These are phyloP conservation scores for Apiotrichum sp. DNA, from an alignment of 1,284 basidiomycete genomes.

Conservation along the genomic window DNA sequence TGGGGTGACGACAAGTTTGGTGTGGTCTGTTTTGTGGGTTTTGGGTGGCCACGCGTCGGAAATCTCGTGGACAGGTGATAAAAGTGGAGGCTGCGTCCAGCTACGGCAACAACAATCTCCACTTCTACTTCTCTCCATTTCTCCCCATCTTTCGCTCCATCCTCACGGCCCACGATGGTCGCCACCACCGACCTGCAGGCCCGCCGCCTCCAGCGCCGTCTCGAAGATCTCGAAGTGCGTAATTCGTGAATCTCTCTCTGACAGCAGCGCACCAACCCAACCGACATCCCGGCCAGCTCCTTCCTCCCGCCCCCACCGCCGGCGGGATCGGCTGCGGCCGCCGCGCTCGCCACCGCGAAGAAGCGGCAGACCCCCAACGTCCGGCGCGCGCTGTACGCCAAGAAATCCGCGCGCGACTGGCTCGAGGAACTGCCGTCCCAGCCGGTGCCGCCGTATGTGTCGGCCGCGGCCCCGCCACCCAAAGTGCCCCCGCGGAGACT, in stretches of 20 bases:
- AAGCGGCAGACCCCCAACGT: slow-evolving; percentile 45
- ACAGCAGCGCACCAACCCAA: slow-evolving; percentile 41
- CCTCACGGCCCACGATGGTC: slow-evolving; percentile 1
- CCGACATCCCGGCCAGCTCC: slow-evolving; percentile 39
- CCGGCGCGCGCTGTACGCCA: slow-evolving; percentile 35
- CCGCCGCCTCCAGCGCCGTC: slow-evolving; percentile 29
- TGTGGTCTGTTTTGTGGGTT: not conserved
- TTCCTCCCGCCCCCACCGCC: slow-evolving; percentile 26
- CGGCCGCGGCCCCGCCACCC: slow-evolving; percentile 27
- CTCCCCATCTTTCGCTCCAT: not conserved
- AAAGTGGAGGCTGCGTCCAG: too few species aligned
- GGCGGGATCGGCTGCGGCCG: slow-evolving; percentile 1
- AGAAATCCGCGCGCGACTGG: slow-evolving; percentile 44
- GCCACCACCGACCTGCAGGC: slow-evolving; percentile 33
- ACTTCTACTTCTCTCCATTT: not conserved
- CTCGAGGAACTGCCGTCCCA: slow-evolving; percentile 37
- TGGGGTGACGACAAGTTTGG: not conserved
- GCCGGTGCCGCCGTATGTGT: slow-evolving; percentile 34
- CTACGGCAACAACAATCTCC: too few species aligned
- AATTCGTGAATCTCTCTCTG: not conserved
- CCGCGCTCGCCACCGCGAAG: slow-evolving; percentile 19
- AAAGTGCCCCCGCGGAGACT: slow-evolving; percentile 26
- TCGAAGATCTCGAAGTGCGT: slow-evolving; percentile 45
- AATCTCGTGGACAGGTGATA: too few species aligned
- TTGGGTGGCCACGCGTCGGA: too few species aligned